These are phyloP conservation scores for barley (Hordeum vulgare) DNA, from an alignment of 176 grass and related monocot species.

Conservation along the genomic window DNA sequence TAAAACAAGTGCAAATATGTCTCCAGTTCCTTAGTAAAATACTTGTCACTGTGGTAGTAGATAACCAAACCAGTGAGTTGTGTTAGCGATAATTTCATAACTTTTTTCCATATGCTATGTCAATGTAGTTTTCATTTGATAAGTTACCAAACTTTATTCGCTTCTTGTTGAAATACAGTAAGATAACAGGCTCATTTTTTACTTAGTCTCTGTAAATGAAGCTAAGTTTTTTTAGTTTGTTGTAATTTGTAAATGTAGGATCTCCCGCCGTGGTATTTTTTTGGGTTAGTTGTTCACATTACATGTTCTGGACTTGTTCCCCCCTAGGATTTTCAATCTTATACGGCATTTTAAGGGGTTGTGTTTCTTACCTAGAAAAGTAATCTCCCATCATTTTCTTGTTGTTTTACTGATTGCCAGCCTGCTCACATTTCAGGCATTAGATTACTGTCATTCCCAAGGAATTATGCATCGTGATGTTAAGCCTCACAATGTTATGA, in stretches of 20 bases:
- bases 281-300: not conserved
- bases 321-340: not conserved
- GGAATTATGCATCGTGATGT: conserved; percentile 88
- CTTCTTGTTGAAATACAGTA: not conserved
- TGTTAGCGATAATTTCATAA: not conserved
- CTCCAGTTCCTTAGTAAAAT: not conserved
- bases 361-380: not conserved
- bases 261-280: not conserved
- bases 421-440: conserved; percentile 40
- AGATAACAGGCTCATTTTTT: not conserved
- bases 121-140: not conserved
- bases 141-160: not conserved
- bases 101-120: not conserved
- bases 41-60: not conserved
- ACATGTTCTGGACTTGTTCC: not conserved
- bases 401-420: not conserved
- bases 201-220: not conserved
- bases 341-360: not conserved
- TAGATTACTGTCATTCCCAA: conserved; percentile 78
- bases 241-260: not conserved
- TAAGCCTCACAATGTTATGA: conserved; percentile 80
- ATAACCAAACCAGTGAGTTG: not conserved
- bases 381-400: not conserved
- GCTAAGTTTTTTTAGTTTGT: not conserved
- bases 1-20: not conserved